phyloP scores from a whole-genome alignment of 2,329 filamentous ascomycete genomes.

The Penicillium freii region DNA sequence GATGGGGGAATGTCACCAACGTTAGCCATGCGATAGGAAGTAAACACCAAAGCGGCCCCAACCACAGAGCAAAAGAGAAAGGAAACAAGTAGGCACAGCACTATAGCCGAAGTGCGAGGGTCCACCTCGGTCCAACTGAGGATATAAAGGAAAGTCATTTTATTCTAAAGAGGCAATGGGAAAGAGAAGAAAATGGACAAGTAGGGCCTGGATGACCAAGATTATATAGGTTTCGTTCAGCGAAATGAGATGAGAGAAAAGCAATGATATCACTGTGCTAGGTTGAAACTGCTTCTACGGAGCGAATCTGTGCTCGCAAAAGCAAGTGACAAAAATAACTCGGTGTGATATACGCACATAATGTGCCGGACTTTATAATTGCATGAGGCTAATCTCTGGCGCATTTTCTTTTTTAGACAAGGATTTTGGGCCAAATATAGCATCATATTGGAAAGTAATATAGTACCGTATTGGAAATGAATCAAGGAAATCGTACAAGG shows the following conservation, averaged over 20 bases:
- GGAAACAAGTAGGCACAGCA: not conserved
- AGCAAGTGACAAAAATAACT: not conserved
- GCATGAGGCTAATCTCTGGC: conserved; percentile 5
- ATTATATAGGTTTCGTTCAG: not conserved
- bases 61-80: not conserved
- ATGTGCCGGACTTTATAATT: conserved; percentile 5
- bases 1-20: conserved; percentile 8
- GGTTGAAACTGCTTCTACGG: not conserved
- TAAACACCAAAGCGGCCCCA: conserved; percentile 8
- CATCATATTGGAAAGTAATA: not conserved
- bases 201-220: not conserved
- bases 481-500: conserved; percentile 4
- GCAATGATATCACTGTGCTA: not conserved
- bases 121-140: not conserved
- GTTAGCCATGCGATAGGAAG: conserved; percentile 15
- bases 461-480: not conserved
- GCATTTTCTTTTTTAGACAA: not conserved
- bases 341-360: conserved; percentile 12
- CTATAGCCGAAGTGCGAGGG: not conserved
- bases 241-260: not conserved
- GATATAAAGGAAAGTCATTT: not conserved
- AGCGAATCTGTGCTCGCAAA: not conserved
- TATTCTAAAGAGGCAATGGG: not conserved
- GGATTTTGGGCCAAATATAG: not conserved
- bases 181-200: not conserved